phyloP scores from a whole-genome alignment of 192 early-diverging fungal genomes.

The Coemansia sp. region DNA sequence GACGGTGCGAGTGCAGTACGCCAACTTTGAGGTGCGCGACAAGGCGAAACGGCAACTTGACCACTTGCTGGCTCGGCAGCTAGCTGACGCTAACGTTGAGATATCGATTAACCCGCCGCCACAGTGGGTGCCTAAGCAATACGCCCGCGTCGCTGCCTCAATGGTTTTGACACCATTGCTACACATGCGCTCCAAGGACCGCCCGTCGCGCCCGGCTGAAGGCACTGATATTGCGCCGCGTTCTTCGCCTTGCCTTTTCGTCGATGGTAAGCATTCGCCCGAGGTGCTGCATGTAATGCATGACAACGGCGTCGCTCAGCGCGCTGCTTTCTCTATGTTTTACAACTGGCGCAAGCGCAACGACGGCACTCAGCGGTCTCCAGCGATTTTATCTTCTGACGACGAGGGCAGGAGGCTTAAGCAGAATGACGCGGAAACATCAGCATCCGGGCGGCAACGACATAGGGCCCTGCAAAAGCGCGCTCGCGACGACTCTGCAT shows the following conservation, averaged over 20 bases:
- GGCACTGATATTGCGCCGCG: not conserved
- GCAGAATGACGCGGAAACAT: not conserved
- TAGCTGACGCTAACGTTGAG: not conserved
- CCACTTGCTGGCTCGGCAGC: not conserved
- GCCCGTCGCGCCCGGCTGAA: not conserved
- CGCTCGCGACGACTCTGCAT: not conserved
- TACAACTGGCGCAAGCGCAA: constrained; percentile 10
- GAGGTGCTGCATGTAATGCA: not conserved
- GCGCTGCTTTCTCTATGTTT: constrained; percentile 4
- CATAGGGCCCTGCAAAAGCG: not conserved
- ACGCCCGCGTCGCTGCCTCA: not conserved
- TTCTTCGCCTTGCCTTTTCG: not conserved
- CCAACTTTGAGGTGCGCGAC: not conserved
- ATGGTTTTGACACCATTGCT: not conserved
- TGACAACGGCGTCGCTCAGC: not conserved
- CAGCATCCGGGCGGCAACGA: not conserved
- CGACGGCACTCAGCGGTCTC: not conserved
- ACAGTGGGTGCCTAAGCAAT: not conserved
- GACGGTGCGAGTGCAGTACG: constrained; percentile 1
- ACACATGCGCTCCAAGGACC: not conserved
- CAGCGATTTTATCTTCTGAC: not conserved
- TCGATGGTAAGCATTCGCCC: not conserved
- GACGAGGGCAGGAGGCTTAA: not conserved
- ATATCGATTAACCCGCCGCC: not conserved
- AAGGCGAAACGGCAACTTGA: not conserved